Percentiles rank a stretch among this genome's conserved stretches.
phyloP scores from a whole-genome alignment of 352 stramenopile species.

The Phytopythium chamaehyphon region DNA sequence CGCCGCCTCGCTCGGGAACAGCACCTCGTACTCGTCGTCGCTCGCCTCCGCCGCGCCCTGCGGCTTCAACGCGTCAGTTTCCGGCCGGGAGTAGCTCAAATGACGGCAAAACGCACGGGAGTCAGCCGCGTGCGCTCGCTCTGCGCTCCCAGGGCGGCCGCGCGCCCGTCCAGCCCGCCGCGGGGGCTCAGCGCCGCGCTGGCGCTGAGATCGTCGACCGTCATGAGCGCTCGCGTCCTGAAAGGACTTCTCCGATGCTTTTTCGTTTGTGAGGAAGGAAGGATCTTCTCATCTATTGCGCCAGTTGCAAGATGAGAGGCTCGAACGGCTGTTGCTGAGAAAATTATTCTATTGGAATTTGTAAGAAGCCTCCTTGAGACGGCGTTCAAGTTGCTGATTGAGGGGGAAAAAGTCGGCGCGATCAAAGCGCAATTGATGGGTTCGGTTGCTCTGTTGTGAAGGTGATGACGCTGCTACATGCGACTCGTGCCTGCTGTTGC shows the following conservation, averaged over 20 bases:
- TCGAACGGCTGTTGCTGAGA: slow-evolving; percentile 7
- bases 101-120: neutral
- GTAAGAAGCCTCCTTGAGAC: neutral
- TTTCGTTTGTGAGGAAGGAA: too few relatives aligned
- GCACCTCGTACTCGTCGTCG: slow-evolving; percentile 48
- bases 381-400: neutral
- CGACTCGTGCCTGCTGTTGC: too few relatives aligned
- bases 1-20: slow-evolving; percentile 39
- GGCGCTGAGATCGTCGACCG: too few relatives aligned
- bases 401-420: slow-evolving; percentile 1
- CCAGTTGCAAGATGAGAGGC: neutral
- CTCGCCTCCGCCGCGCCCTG: neutral
- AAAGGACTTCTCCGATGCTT: too few relatives aligned
- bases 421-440: neutral
- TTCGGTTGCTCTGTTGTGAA: neutral
- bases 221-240: too few relatives aligned
- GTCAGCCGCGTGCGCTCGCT: slow-evolving; percentile 2
- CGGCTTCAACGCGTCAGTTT: neutral
- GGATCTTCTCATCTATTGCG: too few relatives aligned
- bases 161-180: too few relatives aligned
- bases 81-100: neutral
- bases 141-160: too few relatives aligned
- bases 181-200: too few relatives aligned
- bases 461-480: neutral
- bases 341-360: neutral